These are phyloP conservation scores for Blastomyces gilchristii DNA, from an alignment of 2,329 filamentous ascomycete genomes.

Conservation along the genomic window DNA sequence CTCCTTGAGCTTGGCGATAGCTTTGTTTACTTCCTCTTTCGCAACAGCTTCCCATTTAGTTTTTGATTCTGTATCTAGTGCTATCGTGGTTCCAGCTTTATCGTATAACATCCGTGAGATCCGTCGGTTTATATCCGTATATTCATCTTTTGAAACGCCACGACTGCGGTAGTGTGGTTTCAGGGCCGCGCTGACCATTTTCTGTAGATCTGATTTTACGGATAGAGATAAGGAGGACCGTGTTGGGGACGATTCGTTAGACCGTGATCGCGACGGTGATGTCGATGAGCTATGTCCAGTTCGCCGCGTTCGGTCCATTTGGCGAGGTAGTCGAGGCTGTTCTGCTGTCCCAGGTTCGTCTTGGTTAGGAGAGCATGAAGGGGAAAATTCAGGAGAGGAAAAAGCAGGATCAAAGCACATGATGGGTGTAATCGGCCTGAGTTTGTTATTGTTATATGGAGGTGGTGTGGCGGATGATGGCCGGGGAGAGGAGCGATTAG, in stretches of 20 bases:
- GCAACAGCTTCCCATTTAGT: conserved; percentile 67
- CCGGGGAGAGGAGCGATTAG: conserved; percentile 56
- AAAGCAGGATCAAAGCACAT: conserved; percentile 64
- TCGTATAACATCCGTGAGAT: conserved; percentile 84
- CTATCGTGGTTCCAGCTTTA: conserved; percentile 38
- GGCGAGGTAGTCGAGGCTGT: conserved; percentile 14
- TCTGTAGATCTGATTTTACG: conserved; percentile 79
- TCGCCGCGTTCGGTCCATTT: conserved; percentile 10
- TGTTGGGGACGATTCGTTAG: conserved; percentile 57
- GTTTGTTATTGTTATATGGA: conserved; percentile 45
- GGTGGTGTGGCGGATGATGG: conserved; percentile 60
- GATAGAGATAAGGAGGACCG: conserved; percentile 60
- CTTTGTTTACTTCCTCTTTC: conserved; percentile 64
- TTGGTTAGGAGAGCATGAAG: conserved; percentile 44
- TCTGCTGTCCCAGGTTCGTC: conserved; percentile 10
- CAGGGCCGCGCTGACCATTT: conserved; percentile 73
- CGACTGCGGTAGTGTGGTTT: conserved; percentile 73
- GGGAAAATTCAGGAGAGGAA: conserved; percentile 64
- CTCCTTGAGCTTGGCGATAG: conserved; percentile 42
- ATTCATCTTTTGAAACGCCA: conserved; percentile 76
- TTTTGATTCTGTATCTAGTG: conserved; percentile 55
- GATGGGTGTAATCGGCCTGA: conserved; percentile 58
- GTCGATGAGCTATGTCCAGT: conserved; percentile 30
- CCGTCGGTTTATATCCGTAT: conserved; percentile 81
- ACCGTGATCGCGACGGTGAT: conserved; percentile 39